These are phyloP conservation scores for Pseudotsuga menziesii DNA, from an alignment of 75 land plant genomes.

Conservation along the genomic window DNA sequence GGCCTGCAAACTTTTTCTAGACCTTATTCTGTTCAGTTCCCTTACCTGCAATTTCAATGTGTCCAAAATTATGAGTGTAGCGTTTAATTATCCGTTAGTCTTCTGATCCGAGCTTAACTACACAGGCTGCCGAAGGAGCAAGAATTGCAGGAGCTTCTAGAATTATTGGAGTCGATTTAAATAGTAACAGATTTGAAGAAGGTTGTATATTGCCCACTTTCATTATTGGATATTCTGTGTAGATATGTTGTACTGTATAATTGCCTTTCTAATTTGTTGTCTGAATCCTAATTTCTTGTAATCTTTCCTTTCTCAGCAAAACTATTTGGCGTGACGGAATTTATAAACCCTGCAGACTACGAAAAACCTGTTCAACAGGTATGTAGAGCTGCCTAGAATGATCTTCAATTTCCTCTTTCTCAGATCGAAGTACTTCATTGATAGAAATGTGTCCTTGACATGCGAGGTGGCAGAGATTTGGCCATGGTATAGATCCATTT, in stretches of 20 bases:
- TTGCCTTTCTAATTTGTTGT: too few species aligned
- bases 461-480: too few species aligned
- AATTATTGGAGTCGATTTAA: conserved; percentile 48
- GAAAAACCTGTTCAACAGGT: conserved; percentile 47
- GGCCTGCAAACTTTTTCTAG: too few species aligned
- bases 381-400: neutral
- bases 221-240: too few species aligned
- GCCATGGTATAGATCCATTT: too few species aligned
- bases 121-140: conserved; percentile 53
- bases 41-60: too few species aligned
- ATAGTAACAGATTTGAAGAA: conserved; percentile 18
- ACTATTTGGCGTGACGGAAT: conserved; percentile 44
- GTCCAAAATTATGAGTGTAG: too few species aligned
- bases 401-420: neutral
- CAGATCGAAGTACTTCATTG: too few species aligned
- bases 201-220: conserved; percentile 7
- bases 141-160: conserved; percentile 50
- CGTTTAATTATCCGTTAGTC: too few species aligned
- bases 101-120: too few species aligned
- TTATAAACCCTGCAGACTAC: conserved; percentile 46
- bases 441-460: too few species aligned
- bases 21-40: too few species aligned
- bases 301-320: conserved; percentile 21
- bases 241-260: neutral
- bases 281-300: neutral